Evolutionary conservation across 352 stramenopile species (phyloP).

Genomic region (Phytophthora fragariaefolia): DNA sequence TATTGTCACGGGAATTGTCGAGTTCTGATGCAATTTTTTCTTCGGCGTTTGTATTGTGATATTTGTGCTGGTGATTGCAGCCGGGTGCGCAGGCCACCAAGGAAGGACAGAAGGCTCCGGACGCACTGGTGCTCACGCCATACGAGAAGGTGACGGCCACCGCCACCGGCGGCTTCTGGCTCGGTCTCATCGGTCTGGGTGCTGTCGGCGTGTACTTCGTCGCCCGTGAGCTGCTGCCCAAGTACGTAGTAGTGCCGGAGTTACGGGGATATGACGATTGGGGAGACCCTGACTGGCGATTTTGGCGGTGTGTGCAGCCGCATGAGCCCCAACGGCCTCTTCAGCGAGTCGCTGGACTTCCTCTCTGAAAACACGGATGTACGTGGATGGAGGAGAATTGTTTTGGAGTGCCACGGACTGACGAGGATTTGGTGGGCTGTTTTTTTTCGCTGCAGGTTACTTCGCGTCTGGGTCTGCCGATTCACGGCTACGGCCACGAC

Average conservation of each 20-base stretch:
- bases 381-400: conserved; percentile 13
- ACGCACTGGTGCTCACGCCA: conserved; percentile 91
- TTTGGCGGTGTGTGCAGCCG: conserved; percentile 44
- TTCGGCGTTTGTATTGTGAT: conserved; percentile 5
- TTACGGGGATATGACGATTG: neutral
- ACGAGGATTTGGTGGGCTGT: too few species aligned
- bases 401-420: neutral
- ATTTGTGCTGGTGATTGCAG: conserved; percentile 15
- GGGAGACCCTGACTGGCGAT: conserved; percentile 12
- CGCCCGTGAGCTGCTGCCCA: conserved; percentile 90
- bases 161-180: conserved; percentile 89
- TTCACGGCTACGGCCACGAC: conserved; percentile 95
- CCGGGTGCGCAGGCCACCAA: conserved; percentile 42
- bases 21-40: neutral
- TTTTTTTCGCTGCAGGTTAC: conserved; percentile 53
- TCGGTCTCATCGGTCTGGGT: conserved; percentile 84
- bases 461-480: conserved; percentile 84
- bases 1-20: conserved; percentile 15
- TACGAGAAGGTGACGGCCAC: conserved; percentile 95
- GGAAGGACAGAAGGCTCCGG: conserved; percentile 62
- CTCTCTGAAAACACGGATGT: conserved; percentile 77
- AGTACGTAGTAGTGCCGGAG: conserved; percentile 49
- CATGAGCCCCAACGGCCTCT: conserved; percentile 87
- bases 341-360: conserved; percentile 77
- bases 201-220: conserved; percentile 94